These are phyloP conservation scores for Macrocybe gigantea DNA, from an alignment of 768 basidiomycete genomes.

Conservation along the genomic window DNA sequence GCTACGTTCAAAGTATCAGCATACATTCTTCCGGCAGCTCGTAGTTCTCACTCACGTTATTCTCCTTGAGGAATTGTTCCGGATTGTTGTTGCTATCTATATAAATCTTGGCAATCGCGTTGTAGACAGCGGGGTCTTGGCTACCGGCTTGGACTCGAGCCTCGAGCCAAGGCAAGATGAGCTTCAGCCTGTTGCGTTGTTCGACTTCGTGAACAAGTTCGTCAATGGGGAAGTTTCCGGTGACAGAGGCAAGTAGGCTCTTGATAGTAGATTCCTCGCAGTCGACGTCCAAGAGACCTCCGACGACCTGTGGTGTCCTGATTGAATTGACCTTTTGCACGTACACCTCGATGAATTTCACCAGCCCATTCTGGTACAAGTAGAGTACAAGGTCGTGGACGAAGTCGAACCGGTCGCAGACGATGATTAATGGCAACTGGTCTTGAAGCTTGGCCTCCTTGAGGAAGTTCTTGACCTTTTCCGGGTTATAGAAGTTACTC, in stretches of 20 bases:
- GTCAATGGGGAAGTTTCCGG: conserved; percentile 96
- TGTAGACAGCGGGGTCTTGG: conserved; percentile 91
- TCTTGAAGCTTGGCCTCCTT: conserved; percentile 96
- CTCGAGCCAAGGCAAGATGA: conserved; percentile 97
- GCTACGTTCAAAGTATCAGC: conserved; percentile 33
- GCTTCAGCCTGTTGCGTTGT: conserved; percentile 89
- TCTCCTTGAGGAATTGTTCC: conserved; percentile 96
- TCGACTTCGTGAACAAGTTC: conserved; percentile 98
- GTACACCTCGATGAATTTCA: conserved; percentile 99
- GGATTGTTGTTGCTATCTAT: conserved; percentile 99
- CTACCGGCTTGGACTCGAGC: conserved; percentile 89
- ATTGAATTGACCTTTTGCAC: conserved; percentile 98
- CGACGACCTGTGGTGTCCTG: conserved; percentile 94
- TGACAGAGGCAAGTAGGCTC: conserved; percentile 86
- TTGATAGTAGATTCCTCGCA: conserved; percentile 97
- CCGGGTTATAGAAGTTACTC: conserved; percentile 95
- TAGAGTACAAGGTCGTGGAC: conserved; percentile 98
- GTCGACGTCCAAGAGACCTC: conserved; percentile 94
- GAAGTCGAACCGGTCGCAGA: conserved; percentile 99
- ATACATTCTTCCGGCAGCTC: neutral
- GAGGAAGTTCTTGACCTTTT: conserved; percentile 99
- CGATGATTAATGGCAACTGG: conserved; percentile 97
- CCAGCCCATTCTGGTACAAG: conserved; percentile 94
- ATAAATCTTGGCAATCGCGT: conserved; percentile 96
- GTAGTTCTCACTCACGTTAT: conserved; percentile 62